Base-by-base conservation (phyloP, 1,284 basidiomycete genomes). In the Cryptococcus floricola region DNA sequence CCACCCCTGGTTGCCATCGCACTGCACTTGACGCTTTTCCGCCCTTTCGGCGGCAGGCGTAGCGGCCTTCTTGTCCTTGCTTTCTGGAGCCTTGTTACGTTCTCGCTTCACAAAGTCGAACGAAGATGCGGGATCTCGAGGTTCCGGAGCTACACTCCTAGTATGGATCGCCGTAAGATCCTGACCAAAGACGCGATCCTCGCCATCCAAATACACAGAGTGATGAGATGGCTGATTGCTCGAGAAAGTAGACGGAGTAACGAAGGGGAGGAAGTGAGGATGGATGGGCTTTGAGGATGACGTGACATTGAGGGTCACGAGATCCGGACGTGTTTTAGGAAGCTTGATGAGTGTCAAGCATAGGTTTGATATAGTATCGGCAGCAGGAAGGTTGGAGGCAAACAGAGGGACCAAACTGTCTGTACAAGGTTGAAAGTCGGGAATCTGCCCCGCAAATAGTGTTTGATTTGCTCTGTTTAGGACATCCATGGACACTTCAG, bases 341-440 rank as follows among this genome's bases (percentile, higher is more conserved):
- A 58, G 50, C 16, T 54, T 52, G 38, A 71, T 61, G 6, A 73
- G 56, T 2, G 70, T 67, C 12, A 60, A 48, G 18, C 57, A 54
- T 13, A 75, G 64, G 25, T 56, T 54, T 14, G 60, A 53, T 19
- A 75, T 52, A 2, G 66, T 59, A 2, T 48, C 53, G 4, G 65
- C 52, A 5, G 67, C 60, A 6, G 61, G 18, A 9, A 56, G 31
- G 13, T 31, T 23, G 14, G 43, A 16, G 4, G 53, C 43, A 54
- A 75, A 75, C 18, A 74, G 56, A 2, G 45, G 47, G 4, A 56
- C 42, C 16, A 75, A 56, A 23, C 69, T 67, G 16, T 57, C 47
- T 4, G 67, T 69, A 42, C 68, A 70, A 5, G 63, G 52, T 57
- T 73, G 68, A 43, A 74, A 63, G 18, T 65, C 58, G 2, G 70